Evolutionary conservation across 192 early-diverging fungal species (phyloP).

Genomic region (Coemansia sp.): DNA sequence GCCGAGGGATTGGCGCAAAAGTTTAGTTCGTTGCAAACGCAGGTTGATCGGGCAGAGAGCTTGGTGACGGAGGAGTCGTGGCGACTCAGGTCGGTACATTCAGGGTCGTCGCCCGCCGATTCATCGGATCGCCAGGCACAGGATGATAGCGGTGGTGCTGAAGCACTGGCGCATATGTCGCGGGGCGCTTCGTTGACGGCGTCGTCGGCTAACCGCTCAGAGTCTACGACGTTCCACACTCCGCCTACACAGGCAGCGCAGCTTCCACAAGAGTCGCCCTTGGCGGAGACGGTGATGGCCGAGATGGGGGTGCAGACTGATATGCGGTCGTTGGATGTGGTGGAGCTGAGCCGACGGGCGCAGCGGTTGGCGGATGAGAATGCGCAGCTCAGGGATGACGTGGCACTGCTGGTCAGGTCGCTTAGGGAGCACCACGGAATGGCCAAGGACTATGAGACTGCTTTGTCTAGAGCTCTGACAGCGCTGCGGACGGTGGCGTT

Average conservation of each 20-base stretch:
- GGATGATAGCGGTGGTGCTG: too few relatives aligned
- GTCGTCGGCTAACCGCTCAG: conserved; percentile 3
- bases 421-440: conserved; percentile 42
- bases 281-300: background rate
- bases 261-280: background rate
- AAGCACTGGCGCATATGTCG: too few relatives aligned
- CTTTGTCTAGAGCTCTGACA: conserved; percentile 25
- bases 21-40: conserved; percentile 37
- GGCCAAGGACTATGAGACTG: conserved; percentile 36
- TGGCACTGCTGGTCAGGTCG: conserved; percentile 19
- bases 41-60: conserved; percentile 15
- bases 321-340: conserved; percentile 6
- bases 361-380: conserved; percentile 24
- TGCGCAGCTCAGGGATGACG: conserved; percentile 10
- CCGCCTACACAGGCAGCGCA: conserved; percentile 3
- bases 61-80: background rate
- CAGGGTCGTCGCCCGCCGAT: too few relatives aligned
- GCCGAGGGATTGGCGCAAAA: conserved; percentile 36
- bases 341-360: background rate
- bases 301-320: conserved; percentile 9
- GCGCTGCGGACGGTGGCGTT: conserved; percentile 36
- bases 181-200: background rate
- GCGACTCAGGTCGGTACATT: background rate
- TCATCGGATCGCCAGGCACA: too few relatives aligned
- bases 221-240: conserved; percentile 29